Evolutionary conservation across 768 basidiomycete species (phyloP).

Genomic region (Mycena galericulata): DNA sequence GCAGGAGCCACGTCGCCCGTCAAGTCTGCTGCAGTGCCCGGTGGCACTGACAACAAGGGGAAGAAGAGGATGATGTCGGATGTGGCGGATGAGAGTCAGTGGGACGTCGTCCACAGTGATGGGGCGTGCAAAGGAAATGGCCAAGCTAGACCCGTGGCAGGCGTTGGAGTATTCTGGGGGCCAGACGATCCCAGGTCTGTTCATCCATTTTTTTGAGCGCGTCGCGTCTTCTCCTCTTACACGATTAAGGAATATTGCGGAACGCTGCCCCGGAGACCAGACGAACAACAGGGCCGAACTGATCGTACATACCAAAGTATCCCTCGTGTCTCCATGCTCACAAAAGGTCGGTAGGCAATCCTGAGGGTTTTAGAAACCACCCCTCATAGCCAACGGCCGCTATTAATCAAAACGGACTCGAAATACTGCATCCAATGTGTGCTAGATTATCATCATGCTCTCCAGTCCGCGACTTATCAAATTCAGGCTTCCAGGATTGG

Average conservation of each 20-base stretch:
- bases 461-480: conserved; percentile 25
- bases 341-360: conserved; percentile 74
- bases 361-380: conserved; percentile 83
- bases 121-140: conserved; percentile 93
- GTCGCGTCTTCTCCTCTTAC: background rate
- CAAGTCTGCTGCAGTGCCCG: background rate
- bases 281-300: conserved; percentile 93
- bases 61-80: conserved; percentile 49
- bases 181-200: conserved; percentile 68
- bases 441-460: background rate
- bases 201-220: background rate
- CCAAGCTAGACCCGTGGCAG: conserved; percentile 71
- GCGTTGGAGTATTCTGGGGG: conserved; percentile 94
- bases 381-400: conserved; percentile 62
- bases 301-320: conserved; percentile 62
- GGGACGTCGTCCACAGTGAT: conserved; percentile 82
- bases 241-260: conserved; percentile 76
- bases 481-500: conserved; percentile 76
- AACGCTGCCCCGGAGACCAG: conserved; percentile 85
- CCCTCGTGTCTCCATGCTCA: background rate
- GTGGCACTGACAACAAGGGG: conserved; percentile 35
- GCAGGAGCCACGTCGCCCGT: conserved; percentile 27
- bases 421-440: conserved; percentile 85
- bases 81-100: conserved; percentile 46
- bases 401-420: conserved; percentile 90